Base-by-base conservation (phyloP, 768 basidiomycete genomes). In the Pisolithus orientalis region DNA sequence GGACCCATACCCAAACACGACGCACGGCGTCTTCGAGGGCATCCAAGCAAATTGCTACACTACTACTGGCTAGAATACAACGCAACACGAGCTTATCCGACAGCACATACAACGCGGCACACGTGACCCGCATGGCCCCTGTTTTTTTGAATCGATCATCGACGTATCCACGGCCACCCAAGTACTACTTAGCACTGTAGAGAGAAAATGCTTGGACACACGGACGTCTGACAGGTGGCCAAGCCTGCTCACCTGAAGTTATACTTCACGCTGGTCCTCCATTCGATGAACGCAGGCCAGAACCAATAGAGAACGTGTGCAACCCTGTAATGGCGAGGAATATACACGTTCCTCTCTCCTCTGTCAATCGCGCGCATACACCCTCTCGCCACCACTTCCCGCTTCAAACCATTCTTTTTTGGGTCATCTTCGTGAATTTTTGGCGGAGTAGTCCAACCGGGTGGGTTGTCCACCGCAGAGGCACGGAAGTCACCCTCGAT, bases 1-100 rank as follows among this genome's bases (percentile, higher is more conserved):
- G 6, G 90, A 93, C 10, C 93, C 93, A 59, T 96, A 96, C 29
- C 92, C 92, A 59, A 95, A 96, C 11, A 95, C 87, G 49, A 89
- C 75, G 64, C 85, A 93, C 21, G 71, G 68, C 54, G 55, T 39
- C 31, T 7, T 51, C 34, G 25, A 43, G 11, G 29, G 32, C 53
- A 53, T 53, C 6, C 46, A 24, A 27, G 14, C 17, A 44, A 16
- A 25, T 29, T 25, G 5, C 10, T 17, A 21, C 1, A 16, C 27
- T 24, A 25, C 24, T 4, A 25, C 24, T 4, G 21, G 27, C 17
- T 29, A 44, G 16, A 24, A 29, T 27, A 44, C 24, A 29, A 44
- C 8, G 44, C 14, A 44, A 44, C 25, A 3, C 17, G 8, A 42
- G 40, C 6, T 2, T 42, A 42, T 17, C 40, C n/a, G 25, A 42